A percentile compares a stretch with the other conserved stretches of the same genome.
Conservation (phyloP, 305 asterid species). For the Fraxinus nigra region DNA sequence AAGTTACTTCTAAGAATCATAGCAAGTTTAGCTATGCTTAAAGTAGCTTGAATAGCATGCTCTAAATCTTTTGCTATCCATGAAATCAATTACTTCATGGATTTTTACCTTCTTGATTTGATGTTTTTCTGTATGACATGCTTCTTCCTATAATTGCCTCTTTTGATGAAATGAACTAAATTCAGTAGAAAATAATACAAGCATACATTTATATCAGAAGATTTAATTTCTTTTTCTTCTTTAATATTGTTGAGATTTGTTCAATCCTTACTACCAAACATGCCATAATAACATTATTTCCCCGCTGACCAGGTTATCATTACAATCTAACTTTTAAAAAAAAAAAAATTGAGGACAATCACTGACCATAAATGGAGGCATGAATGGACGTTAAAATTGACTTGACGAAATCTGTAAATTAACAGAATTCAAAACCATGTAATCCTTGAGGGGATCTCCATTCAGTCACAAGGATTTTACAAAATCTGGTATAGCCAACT, state of each 20-base stretch:
- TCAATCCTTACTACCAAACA: background rate
- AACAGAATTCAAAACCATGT: background rate
- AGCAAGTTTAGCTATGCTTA: background rate
- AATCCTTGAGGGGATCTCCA: background rate
- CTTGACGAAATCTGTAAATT: background rate
- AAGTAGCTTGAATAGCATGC: background rate
- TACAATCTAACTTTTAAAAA: background rate
- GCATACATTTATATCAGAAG: background rate
- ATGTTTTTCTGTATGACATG: background rate
- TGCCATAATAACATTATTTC: background rate
- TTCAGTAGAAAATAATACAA: background rate
- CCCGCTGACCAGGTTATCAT: background rate
- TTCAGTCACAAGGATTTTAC: background rate
- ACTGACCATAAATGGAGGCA: background rate
- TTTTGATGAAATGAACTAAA: background rate
- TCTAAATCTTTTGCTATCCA: background rate
- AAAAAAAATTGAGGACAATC: background rate
- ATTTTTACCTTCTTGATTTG: background rate
- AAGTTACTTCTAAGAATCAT: background rate
- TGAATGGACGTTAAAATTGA: background rate
- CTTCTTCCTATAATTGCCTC: background rate
- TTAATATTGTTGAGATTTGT: background rate
- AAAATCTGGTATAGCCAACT: background rate
- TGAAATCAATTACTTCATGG: slow-evolving; percentile 16
- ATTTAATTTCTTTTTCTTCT: background rate